Percentiles rank a stretch among this genome's conserved stretches.
Conservation (phyloP, 768 basidiomycete genomes). For the Suillus tomentosus region DNA sequence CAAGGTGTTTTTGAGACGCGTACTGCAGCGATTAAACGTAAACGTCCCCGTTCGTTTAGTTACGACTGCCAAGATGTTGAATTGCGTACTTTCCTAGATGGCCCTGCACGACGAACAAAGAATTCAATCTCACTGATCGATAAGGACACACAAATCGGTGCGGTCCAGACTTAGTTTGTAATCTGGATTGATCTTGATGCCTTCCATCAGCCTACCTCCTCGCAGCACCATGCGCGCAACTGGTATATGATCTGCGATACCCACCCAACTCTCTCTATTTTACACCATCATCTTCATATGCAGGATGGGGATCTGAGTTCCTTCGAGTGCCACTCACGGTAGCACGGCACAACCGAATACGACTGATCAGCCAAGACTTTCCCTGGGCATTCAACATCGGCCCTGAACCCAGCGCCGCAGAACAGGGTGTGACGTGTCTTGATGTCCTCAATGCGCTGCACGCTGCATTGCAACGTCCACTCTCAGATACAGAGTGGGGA, state of each 20-base stretch:
- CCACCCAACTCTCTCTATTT: not conserved
- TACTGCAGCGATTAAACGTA: conserved; percentile 4
- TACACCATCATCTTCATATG: conserved; percentile 7
- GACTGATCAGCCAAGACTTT: conserved; percentile 14
- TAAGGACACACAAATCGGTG: not conserved
- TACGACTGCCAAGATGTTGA: not conserved
- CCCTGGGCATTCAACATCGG: conserved; percentile 15
- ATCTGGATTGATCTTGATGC: not conserved
- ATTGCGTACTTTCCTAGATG: not conserved
- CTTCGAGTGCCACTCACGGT: conserved; percentile 10
- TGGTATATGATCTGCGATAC: conserved; percentile 15
- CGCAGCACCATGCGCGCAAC: not conserved
- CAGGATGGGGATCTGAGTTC: not conserved
- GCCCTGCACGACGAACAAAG: not conserved
- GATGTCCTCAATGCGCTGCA: conserved; percentile 11
- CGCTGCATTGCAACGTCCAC: conserved; percentile 11
- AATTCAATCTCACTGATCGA: no score
- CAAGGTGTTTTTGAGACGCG: not conserved
- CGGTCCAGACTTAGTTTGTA: not conserved
- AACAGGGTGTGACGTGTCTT: conserved; percentile 6
- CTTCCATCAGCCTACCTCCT: not conserved
- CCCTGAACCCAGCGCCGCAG: not conserved
- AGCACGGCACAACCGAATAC: not conserved
- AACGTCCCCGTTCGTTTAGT: not conserved
- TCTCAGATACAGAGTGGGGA: conserved; percentile 15